Conservation (phyloP, 1,139 yeast genomes). For the Debaryomyces sp. region DNA sequence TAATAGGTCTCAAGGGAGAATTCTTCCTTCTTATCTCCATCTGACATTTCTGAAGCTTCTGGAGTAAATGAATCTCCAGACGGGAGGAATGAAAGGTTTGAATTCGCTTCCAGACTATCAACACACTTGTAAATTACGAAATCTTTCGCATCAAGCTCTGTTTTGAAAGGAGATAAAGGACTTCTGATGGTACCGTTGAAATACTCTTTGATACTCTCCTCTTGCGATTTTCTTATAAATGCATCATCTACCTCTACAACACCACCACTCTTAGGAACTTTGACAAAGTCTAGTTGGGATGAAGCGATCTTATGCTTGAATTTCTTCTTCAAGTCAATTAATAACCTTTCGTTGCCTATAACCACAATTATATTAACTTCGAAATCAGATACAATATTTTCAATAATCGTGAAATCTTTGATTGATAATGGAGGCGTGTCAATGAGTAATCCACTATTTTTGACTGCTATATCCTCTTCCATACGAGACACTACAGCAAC, state of each 20-base stretch:
- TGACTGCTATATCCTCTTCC: constrained; percentile 54
- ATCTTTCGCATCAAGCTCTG: constrained; percentile 43
- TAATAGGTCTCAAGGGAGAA: constrained; percentile 37
- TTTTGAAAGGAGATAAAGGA: constrained; percentile 71
- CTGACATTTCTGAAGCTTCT: constrained; percentile 22
- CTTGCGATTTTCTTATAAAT: constrained; percentile 70
- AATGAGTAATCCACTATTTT: constrained; percentile 65
- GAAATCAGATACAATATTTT: constrained; percentile 63
- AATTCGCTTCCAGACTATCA: constrained; percentile 37
- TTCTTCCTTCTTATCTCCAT: constrained; percentile 27
- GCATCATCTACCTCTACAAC: constrained; percentile 72
- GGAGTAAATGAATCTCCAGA: constrained; percentile 47
- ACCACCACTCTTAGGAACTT: constrained; percentile 74
- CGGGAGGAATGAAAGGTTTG: constrained; percentile 47
- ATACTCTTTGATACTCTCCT: constrained; percentile 78
- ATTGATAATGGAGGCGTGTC: constrained; percentile 75
- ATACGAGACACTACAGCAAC: constrained; percentile 59
- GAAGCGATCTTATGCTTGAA: constrained; percentile 43
- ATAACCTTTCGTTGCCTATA: constrained; percentile 65
- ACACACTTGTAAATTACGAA: constrained; percentile 43
- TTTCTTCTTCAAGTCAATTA: constrained; percentile 63
- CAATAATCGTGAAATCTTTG: constrained; percentile 55
- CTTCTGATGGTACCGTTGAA: constrained; percentile 77
- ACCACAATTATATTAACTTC: constrained; percentile 59
- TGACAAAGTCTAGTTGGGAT: constrained; percentile 49